Conservation (phyloP, 768 basidiomycete species). For the Imleria badia region DNA sequence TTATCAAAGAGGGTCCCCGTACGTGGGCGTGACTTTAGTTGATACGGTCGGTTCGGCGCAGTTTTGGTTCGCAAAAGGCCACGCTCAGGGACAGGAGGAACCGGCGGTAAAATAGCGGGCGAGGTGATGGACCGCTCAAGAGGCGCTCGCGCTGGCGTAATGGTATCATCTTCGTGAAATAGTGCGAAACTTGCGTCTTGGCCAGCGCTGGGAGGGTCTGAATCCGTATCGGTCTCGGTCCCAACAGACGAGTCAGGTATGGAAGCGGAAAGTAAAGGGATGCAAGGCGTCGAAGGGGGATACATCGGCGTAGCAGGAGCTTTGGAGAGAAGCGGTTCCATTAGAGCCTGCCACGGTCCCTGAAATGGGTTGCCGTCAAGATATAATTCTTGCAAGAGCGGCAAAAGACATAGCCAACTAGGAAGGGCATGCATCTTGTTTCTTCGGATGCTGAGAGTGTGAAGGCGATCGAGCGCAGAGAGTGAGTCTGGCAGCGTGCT, state of each 20-base stretch:
- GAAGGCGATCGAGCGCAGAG: conserved; percentile 71
- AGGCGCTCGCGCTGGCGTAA: conserved; percentile 61
- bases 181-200: conserved; percentile 28
- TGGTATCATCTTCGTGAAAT: conserved; percentile 66
- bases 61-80: conserved; percentile 71
- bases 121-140: conserved; percentile 53
- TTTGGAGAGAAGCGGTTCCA: conserved; percentile 78
- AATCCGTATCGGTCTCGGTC: conserved; percentile 54
- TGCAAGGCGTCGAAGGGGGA: conserved; percentile 64
- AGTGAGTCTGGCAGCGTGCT: conserved; percentile 73
- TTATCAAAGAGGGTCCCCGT: conserved; percentile 29
- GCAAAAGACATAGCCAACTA: conserved; percentile 93
- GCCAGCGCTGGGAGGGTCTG: conserved; percentile 47
- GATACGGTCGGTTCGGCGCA: conserved; percentile 60
- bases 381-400: conserved; percentile 77
- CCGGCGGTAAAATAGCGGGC: conserved; percentile 37
- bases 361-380: conserved; percentile 98
- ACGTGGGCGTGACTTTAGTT: conserved; percentile 43
- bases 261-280: conserved; percentile 51
- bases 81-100: conserved; percentile 31
- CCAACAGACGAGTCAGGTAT: conserved; percentile 44
- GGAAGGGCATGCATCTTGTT: conserved; percentile 89
- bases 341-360: conserved; percentile 87
- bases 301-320: conserved; percentile 58
- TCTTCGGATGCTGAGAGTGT: conserved; percentile 84